Evolutionary conservation across 371 early-diverging fungal species (phyloP).

Genomic region (Mortierella sp.): DNA sequence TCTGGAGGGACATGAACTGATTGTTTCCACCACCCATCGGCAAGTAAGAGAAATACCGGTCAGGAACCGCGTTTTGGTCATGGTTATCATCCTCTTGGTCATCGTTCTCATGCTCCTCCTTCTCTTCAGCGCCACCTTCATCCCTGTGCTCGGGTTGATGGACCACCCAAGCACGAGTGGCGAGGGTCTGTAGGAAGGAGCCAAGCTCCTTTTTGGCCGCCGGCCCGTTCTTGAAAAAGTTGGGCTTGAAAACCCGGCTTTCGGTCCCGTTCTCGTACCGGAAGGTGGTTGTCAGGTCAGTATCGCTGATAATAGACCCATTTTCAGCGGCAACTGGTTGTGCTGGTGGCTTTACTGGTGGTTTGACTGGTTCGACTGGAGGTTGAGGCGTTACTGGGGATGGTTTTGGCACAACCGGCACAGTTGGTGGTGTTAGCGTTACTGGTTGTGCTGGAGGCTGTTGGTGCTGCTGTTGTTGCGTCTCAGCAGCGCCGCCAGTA

Average conservation of each 20-base stretch:
- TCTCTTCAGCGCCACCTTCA: not conserved
- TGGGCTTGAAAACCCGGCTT: slow-evolving; percentile 18
- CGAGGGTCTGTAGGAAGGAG: slow-evolving; percentile 21
- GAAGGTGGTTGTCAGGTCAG: slow-evolving; percentile 14
- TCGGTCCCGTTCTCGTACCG: slow-evolving; percentile 17
- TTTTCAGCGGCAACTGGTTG: not conserved
- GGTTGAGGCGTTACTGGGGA: not conserved
- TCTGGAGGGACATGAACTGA: slow-evolving; percentile 46
- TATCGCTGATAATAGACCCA: slow-evolving; percentile 1
- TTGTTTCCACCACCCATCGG: slow-evolving; percentile 56
- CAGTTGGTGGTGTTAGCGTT: not conserved
- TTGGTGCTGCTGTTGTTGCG: slow-evolving; percentile 7
- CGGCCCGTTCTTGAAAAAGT: slow-evolving; percentile 10
- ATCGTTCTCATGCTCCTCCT: not conserved
- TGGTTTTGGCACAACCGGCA: not conserved
- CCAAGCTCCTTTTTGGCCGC: slow-evolving; percentile 26
- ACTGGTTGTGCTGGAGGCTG: not conserved
- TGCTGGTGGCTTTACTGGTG: not conserved
- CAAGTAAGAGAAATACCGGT: slow-evolving; percentile 31
- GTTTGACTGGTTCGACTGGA: not conserved
- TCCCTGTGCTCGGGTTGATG: not conserved
- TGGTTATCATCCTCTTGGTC: slow-evolving; percentile 22
- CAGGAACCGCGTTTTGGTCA: slow-evolving; percentile 2
- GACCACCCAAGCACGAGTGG: slow-evolving; percentile 15
- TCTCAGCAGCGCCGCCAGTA: not conserved